Evolutionary conservation across 1,139 yeast genomes (phyloP), one percentile per base, ranked within the genome.

Genomic region (Hyphopichia buzzinii): DNA sequence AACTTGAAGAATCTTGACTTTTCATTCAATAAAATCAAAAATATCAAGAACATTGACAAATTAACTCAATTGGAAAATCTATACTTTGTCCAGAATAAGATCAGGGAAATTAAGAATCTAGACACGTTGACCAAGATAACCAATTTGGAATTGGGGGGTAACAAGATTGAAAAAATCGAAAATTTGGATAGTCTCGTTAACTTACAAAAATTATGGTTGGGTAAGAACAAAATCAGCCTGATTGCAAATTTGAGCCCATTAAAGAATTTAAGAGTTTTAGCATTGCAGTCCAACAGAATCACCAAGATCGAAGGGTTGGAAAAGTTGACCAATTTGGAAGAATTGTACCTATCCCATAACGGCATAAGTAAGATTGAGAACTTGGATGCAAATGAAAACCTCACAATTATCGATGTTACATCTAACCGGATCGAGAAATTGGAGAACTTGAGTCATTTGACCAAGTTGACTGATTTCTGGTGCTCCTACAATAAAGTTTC

Each of bases 61-160:
- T 66, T 90, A 48, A 66, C 64, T 1, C 68, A 82, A 4, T 62
- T 94, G 46, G 79, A 77, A 46, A 79, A 84, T 43, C 57, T 94
- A 31, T 94, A 80, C 55, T 79, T 92, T 59, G 96, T 94, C 29
- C 97, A 92, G 55, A 94, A 94, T 59, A 86, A 80, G 54, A 88
- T 94, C 33, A 62, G 75, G 21, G 82, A 76, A 40, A 88, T 94
- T 45, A 81, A 79, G 43, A 82, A 83, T 47, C 52, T 94, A 35
- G 79, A 75, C 10, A 68, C 72, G 2, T 67, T 90, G 40, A 62
- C 60, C 1, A 68, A 76, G n/a, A 59, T 92, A 47, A 75, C 66
- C 36, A 86, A 84, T 48, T 67, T 92, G 41, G 99, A 94, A 57
- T 67, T 94, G 29, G 99, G 98, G 8, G 98, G 97, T 22, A 94